phyloP scores from a whole-genome alignment of 2,329 filamentous ascomycete species.

The Cladosporium sp. region DNA sequence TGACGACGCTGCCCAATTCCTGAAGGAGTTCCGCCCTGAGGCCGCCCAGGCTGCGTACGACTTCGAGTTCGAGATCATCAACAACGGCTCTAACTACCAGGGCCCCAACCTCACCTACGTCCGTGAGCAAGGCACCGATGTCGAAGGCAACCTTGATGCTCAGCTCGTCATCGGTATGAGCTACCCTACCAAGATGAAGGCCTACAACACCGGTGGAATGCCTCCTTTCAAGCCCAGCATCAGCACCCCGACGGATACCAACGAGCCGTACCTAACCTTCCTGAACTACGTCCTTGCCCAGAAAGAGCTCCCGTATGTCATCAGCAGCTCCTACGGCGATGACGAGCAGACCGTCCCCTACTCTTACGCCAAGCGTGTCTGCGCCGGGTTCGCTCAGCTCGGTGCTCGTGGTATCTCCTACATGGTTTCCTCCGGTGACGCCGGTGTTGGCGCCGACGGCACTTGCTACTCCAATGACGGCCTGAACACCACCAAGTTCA shows the following conservation, averaged over 20 bases:
- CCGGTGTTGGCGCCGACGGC: conserved; percentile 47
- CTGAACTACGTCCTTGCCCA: conserved; percentile 53
- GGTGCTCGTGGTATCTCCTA: conserved; percentile 62
- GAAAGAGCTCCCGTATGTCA: conserved; percentile 52
- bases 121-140: conserved; percentile 23
- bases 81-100: conserved; percentile 47
- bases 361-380: conserved; percentile 56
- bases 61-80: conserved; percentile 54
- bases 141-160: conserved; percentile 59
- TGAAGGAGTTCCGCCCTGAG: conserved; percentile 49
- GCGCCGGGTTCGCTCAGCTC: conserved; percentile 57
- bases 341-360: conserved; percentile 58
- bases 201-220: conserved; percentile 55
- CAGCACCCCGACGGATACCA: conserved; percentile 46
- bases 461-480: conserved; percentile 43
- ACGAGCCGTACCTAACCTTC: conserved; percentile 64
- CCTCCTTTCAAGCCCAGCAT: conserved; percentile 48
- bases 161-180: conserved; percentile 54
- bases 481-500: conserved; percentile 37
- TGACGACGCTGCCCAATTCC: conserved; percentile 52
- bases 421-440: conserved; percentile 59
- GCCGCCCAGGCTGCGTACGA: conserved; percentile 41
- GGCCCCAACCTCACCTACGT: conserved; percentile 27
- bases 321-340: conserved; percentile 62
- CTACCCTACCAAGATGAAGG: conserved; percentile 48